Conservation (phyloP, 2,329 filamentous ascomycete species). For the Colletotrichum sansevieriae region DNA sequence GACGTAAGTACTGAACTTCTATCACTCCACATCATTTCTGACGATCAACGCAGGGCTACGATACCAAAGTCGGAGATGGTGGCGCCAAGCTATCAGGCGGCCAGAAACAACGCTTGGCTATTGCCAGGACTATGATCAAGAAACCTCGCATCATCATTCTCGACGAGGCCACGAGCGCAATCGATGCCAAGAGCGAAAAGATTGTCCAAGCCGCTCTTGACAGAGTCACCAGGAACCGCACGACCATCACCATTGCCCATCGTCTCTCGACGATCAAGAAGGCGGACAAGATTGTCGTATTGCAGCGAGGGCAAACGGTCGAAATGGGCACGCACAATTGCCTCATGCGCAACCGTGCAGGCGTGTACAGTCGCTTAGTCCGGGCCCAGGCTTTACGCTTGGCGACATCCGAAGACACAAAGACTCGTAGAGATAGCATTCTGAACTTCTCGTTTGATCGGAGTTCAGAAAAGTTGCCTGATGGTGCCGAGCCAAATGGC, state of each 20-base stretch:
- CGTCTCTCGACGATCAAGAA: constrained; percentile 48
- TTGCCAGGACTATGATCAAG: constrained; percentile 72
- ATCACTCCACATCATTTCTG: too few species aligned
- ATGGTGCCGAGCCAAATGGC: constrained; percentile 8
- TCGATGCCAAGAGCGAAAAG: constrained; percentile 52
- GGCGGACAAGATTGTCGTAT: constrained; percentile 55
- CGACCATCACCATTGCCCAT: constrained; percentile 46
- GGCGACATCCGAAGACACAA: neutral
- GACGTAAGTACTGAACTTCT: constrained; percentile 45
- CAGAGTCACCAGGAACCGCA: constrained; percentile 39
- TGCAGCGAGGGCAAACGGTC: constrained; percentile 59
- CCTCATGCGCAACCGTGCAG: constrained; percentile 40
- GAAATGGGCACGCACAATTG: constrained; percentile 49
- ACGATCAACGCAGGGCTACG: constrained; percentile 56
- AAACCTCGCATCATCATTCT: constrained; percentile 72
- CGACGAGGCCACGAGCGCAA: constrained; percentile 73
- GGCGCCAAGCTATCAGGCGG: constrained; percentile 73
- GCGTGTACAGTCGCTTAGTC: constrained; percentile 46
- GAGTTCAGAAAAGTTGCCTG: neutral
- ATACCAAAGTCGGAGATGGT: constrained; percentile 69
- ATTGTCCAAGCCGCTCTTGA: constrained; percentile 54
- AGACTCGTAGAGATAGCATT: constrained; percentile 1
- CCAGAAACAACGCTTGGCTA: constrained; percentile 72
- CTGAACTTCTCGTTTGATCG: constrained; percentile 2
- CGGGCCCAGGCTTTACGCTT: constrained; percentile 44